These are phyloP conservation scores for Triticum timopheevii DNA, from an alignment of 176 grass and related monocot species.

Conservation along the genomic window DNA sequence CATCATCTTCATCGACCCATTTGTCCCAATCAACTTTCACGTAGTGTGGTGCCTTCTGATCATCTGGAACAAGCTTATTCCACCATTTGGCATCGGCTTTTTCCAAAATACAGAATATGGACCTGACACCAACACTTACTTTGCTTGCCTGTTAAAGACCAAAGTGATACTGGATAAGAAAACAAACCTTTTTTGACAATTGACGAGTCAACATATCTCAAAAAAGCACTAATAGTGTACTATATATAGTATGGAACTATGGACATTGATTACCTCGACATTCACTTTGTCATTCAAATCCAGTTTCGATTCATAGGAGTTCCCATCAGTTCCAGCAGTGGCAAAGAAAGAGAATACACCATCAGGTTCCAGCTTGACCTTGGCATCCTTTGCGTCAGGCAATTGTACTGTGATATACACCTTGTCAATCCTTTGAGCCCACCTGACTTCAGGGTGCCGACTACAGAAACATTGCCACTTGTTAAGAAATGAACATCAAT, in stretches of 20 bases:
- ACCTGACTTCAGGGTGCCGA: conserved; percentile 82
- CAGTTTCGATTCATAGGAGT: conserved; percentile 68
- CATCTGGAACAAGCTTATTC: conserved; percentile 76
- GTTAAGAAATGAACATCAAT: conserved; percentile 9
- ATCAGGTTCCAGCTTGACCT: conserved; percentile 83
- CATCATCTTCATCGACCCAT: conserved; percentile 98
- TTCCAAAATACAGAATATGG: conserved; percentile 67
- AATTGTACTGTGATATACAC: conserved; percentile 87
- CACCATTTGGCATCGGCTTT: conserved; percentile 88
- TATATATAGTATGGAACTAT: not conserved
- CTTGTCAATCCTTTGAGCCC: conserved; percentile 93
- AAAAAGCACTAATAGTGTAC: not conserved
- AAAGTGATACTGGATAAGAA: not conserved
- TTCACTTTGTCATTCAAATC: conserved; percentile 91
- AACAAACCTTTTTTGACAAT: conserved; percentile 5
- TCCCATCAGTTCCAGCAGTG: conserved; percentile 58
- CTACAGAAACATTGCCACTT: conserved; percentile 46
- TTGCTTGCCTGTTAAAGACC: conserved; percentile 62
- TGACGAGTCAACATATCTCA: not conserved
- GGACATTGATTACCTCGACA: conserved; percentile 58
- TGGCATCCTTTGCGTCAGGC: conserved; percentile 86
- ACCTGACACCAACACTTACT: conserved; percentile 73
- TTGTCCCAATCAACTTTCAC: conserved; percentile 99
- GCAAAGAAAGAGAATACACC: conserved; percentile 89
- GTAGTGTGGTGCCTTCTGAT: conserved; percentile 62